phyloP scores from a whole-genome alignment of 176 grass and related monocot species.

The Paspalum vaginatum region DNA sequence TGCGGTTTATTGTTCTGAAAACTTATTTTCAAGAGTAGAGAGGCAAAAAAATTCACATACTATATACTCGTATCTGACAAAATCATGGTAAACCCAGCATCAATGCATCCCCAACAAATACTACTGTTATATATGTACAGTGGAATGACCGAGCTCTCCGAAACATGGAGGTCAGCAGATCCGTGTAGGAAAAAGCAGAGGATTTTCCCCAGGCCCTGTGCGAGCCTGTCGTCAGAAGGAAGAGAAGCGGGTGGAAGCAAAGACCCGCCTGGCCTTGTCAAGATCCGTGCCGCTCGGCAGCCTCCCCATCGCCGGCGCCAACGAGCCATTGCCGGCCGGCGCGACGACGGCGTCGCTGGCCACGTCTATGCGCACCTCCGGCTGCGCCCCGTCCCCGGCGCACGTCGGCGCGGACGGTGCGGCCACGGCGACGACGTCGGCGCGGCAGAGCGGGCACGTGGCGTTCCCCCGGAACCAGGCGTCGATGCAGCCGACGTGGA shows the following conservation, averaged over 20 bases:
- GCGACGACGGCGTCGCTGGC: not conserved
- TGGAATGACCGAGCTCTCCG: not conserved
- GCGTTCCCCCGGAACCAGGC: conserved; percentile 63
- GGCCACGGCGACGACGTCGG: conserved; percentile 30
- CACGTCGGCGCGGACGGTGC: not conserved
- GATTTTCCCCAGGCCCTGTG: not conserved
- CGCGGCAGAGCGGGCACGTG: conserved; percentile 70
- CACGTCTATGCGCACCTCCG: conserved; percentile 6
- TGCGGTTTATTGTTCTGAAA: too few species aligned
- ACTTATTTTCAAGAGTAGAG: not conserved
- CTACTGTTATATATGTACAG: conserved; percentile 27
- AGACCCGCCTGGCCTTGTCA: conserved; percentile 39
- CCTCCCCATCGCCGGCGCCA: conserved; percentile 39
- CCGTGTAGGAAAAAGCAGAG: conserved; percentile 1
- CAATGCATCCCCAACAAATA: conserved; percentile 27
- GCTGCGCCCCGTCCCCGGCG: not conserved
- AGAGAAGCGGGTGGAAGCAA: conserved; percentile 16
- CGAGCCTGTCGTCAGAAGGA: not conserved
- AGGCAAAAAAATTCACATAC: not conserved
- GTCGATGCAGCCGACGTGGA: conserved; percentile 72
- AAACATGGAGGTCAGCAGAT: not conserved
- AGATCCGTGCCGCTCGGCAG: conserved; percentile 41
- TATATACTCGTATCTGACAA: too few species aligned
- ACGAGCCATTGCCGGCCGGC: not conserved
- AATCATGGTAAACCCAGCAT: not conserved